These are phyloP conservation scores for Herpotrichia juniperi DNA, from an alignment of 2,329 filamentous ascomycete species.

Conservation along the genomic window DNA sequence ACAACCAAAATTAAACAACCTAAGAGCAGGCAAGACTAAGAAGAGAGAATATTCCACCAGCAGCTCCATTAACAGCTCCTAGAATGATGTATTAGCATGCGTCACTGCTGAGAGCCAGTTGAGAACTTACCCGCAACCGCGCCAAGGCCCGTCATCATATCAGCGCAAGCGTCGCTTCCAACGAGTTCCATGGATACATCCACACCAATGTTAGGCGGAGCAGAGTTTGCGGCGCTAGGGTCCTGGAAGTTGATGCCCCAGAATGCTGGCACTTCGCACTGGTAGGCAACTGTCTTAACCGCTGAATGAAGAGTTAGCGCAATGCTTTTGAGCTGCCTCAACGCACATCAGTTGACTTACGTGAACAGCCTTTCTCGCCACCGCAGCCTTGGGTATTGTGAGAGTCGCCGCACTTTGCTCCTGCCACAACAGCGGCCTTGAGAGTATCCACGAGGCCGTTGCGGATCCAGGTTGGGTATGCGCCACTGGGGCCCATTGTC, in stretches of 20 bases:
- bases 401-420: conserved; percentile 14
- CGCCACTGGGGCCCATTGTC: conserved; percentile 8
- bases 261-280: conserved; percentile 19
- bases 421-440: conserved; percentile 8
- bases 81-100: neutral
- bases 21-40: conserved; percentile 13
- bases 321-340: neutral
- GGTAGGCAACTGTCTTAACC: conserved; percentile 1
- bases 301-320: neutral
- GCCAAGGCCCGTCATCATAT: conserved; percentile 6
- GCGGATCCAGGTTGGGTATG: conserved; percentile 15
- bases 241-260: conserved; percentile 16
- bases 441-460: conserved; percentile 20
- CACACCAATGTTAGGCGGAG: neutral
- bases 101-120: neutral
- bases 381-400: conserved; percentile 12
- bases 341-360: neutral
- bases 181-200: conserved; percentile 3
- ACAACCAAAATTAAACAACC: neutral
- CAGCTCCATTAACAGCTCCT: conserved; percentile 11
- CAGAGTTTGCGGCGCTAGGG: neutral
- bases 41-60: conserved; percentile 14
- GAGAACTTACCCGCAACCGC: conserved; percentile 10
- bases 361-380: neutral
- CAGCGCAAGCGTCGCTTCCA: conserved; percentile 4